Conservation (phyloP, 805 yeast species). For the Kodamaea kakaduensis region DNA sequence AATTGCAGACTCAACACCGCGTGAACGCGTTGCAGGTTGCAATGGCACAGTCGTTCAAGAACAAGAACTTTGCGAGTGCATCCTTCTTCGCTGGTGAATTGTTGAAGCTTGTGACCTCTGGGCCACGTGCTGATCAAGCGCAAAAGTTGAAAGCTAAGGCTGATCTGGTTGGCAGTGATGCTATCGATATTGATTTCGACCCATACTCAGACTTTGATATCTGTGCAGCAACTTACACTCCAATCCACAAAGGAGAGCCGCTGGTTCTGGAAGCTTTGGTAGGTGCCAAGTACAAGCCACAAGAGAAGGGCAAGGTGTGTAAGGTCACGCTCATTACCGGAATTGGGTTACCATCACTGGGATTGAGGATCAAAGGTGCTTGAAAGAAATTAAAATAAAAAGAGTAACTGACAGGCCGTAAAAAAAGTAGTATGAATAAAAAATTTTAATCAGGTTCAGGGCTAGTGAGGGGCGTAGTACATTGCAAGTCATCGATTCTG, state of each 20-base stretch:
- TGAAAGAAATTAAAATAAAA: too few species aligned
- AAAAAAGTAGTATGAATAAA: background rate
- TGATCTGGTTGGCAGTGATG: slow-evolving; percentile 78
- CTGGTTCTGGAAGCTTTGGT: slow-evolving; percentile 75
- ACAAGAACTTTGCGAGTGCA: slow-evolving; percentile 84
- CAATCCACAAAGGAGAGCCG: slow-evolving; percentile 77
- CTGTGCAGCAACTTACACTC: slow-evolving; percentile 83
- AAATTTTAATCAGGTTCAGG: too few species aligned
- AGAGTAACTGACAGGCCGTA: too few species aligned
- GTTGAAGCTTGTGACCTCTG: slow-evolving; percentile 62
- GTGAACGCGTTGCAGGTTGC: slow-evolving; percentile 92
- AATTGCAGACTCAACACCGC: slow-evolving; percentile 77
- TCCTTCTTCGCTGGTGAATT: slow-evolving; percentile 85
- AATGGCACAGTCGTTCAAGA: slow-evolving; percentile 84
- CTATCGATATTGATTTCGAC: slow-evolving; percentile 87
- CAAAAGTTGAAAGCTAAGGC: slow-evolving; percentile 75
- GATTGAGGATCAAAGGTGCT: slow-evolving; percentile 54
- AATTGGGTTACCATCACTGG: slow-evolving; percentile 91
- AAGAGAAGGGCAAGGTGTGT: slow-evolving; percentile 77
- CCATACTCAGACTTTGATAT: slow-evolving; percentile 88
- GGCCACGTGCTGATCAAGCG: slow-evolving; percentile 87
- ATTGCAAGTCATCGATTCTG: too few species aligned
- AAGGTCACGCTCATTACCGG: slow-evolving; percentile 68
- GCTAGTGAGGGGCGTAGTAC: too few species aligned
- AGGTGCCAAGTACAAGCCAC: slow-evolving; percentile 79